These are phyloP conservation scores for Lophium mytilinum DNA, from an alignment of 495 filamentous ascomycete genomes.

Conservation along the genomic window DNA sequence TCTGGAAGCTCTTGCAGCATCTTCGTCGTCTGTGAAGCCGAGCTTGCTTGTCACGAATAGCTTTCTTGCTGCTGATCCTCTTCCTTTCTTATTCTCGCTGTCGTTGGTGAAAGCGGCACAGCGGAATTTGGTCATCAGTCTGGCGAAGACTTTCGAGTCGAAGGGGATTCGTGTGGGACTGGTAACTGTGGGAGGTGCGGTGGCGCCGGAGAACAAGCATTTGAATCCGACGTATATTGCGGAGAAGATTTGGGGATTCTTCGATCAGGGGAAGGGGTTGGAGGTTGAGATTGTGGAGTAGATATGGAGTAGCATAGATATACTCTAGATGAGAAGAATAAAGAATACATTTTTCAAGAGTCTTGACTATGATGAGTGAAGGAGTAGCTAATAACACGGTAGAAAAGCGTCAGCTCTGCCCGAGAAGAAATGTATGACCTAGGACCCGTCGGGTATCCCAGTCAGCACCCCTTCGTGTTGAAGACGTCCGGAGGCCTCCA, in stretches of 20 bases:
- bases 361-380: too few species aligned
- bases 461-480: too few species aligned
- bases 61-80: constrained; percentile 29
- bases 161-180: constrained; percentile 35
- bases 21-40: constrained; percentile 24
- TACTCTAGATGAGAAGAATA: too few species aligned
- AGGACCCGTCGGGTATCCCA: too few species aligned
- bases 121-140: constrained; percentile 32
- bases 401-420: too few species aligned
- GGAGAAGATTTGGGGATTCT: constrained; percentile 34
- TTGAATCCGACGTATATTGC: constrained; percentile 37
- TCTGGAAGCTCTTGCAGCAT: constrained; percentile 18
- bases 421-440: too few species aligned
- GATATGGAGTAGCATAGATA: neutral
- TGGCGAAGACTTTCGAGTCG: constrained; percentile 25
- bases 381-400: too few species aligned
- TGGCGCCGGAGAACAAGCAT: constrained; percentile 25
- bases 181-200: constrained; percentile 33
- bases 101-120: constrained; percentile 39
- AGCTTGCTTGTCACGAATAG: constrained; percentile 34
- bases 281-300: constrained; percentile 14
- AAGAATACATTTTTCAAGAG: too few species aligned
- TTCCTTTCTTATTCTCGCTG: constrained; percentile 36
- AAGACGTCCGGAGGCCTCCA: too few species aligned
- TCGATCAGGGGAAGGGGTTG: constrained; percentile 21